Percentiles rank a stretch among this genome's conserved stretches.
These are phyloP conservation scores for Trichosporon sp. DNA, from an alignment of 1,284 basidiomycete species.

Conservation along the genomic window DNA sequence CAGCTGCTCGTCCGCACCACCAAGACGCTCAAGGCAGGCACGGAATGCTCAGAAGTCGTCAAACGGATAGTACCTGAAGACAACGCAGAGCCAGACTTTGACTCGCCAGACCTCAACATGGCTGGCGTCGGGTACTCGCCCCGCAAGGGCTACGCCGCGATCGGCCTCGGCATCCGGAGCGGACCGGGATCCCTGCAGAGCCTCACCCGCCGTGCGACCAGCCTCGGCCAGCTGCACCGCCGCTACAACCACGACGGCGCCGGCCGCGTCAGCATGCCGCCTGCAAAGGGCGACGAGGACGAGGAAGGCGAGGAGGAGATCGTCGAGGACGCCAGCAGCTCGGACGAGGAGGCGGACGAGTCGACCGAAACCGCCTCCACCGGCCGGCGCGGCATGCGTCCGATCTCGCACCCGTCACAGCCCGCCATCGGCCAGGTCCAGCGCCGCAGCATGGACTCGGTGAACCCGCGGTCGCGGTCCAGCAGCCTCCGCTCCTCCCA, in stretches of 20 bases:
- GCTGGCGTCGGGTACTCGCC: not conserved
- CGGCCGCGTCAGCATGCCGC: slow-evolving; percentile 9
- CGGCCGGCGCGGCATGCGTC: slow-evolving; percentile 10
- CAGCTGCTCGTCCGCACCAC: slow-evolving; percentile 76
- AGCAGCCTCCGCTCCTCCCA: slow-evolving; percentile 18
- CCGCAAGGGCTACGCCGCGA: slow-evolving; percentile 13
- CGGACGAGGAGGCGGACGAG: slow-evolving; percentile 36
- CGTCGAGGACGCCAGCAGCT: slow-evolving; percentile 25
- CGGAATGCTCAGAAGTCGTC: slow-evolving; percentile 80
- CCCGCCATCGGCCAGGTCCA: not conserved
- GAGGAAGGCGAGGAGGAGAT: slow-evolving; percentile 39
- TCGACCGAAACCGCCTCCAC: not conserved
- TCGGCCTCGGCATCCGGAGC: slow-evolving; percentile 16
- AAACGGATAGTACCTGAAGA: slow-evolving; percentile 61
- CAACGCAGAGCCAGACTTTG: slow-evolving; percentile 26
- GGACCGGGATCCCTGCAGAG: slow-evolving; percentile 51
- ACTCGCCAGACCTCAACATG: slow-evolving; percentile 8
- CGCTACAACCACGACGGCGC: slow-evolving; percentile 35
- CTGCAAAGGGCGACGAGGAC: slow-evolving; percentile 12
- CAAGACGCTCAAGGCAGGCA: slow-evolving; percentile 74
- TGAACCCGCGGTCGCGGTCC: not conserved
- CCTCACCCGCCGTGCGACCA: slow-evolving; percentile 52
- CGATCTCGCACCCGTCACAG: slow-evolving; percentile 11
- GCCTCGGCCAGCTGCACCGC: slow-evolving; percentile 43
- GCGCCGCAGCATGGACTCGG: slow-evolving; percentile 1